Base-by-base conservation (phyloP, 805 yeast species). In the Saturnispora gosingensis region DNA sequence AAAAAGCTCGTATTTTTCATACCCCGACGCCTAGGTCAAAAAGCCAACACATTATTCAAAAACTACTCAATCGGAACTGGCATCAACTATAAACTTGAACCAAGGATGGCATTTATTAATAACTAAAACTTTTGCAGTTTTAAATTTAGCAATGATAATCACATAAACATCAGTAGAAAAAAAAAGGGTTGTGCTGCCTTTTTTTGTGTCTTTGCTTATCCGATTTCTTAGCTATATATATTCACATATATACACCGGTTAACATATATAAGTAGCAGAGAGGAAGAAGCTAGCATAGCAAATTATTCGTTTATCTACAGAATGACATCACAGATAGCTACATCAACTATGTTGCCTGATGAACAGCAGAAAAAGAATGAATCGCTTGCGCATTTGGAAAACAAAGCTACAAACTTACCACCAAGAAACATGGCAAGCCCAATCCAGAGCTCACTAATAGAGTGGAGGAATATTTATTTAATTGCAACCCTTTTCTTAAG, bases 401-500 rank as follows among this genome's bases (percentile, higher is more conserved):
- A 30, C 4, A 10, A 9, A 11, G 34, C 15, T 9, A 27, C 42
- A 9, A 8, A 8, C 18, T 18, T 38, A 10, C 34, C 34, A 13
- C 15, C 34, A 30, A 13, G 15, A 30, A 30, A 13, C 34, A 30
- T 5, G 11, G 34, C 34, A 30, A 30, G 15, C 13, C 11, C 34
- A 10, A 13, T 13, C 2, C 13, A 30, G n/a, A 11, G 34, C 22
- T 38, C 42, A 20, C 16, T 48, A 7, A 22, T 22, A 4, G 45
- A 49, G 30, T 55, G 85, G 83, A 67, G 86, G 54, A 61, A 60
- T 20, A 60, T 75, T 4, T 75, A 79, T 57, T 52, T 77, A 9
- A 20, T 70, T 11, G 61, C 61, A 16, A 64, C 78, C 9, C 66
- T 81, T 3, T 72, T 72, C 0, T 58, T 78, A 27, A 63, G 88